A percentile compares a stretch with the other conserved stretches of the same genome.
phyloP scores from a whole-genome alignment of 176 grass and related monocot species.

The Puccinellia tenuiflora region DNA sequence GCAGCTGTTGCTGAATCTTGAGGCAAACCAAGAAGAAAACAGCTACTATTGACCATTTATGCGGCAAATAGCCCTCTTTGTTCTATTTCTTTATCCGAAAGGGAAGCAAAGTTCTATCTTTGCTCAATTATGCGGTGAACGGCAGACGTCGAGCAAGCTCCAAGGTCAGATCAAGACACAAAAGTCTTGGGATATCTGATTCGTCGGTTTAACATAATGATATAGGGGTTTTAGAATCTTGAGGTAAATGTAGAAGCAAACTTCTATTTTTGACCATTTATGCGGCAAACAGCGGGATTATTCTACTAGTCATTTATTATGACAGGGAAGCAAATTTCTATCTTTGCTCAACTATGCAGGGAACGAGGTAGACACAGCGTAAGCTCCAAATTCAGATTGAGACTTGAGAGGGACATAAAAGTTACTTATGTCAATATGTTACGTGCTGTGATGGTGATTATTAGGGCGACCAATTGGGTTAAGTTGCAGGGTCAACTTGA shows the following conservation, averaged over 20 bases:
- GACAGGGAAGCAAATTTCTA: constrained; percentile 22
- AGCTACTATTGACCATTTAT: constrained; percentile 24
- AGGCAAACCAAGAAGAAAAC: constrained; percentile 27
- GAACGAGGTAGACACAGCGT: background rate
- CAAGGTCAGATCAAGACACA: constrained; percentile 9
- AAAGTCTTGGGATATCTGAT: background rate
- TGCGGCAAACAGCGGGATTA: background rate
- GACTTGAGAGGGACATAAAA: constrained; percentile 14
- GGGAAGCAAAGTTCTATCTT: constrained; percentile 29
- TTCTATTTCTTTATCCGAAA: background rate
- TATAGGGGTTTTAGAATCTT: constrained; percentile 12
- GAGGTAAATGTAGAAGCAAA: constrained; percentile 20
- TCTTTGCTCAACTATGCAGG: constrained; percentile 27
- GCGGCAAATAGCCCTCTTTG: background rate
- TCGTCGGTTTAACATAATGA: background rate
- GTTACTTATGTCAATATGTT: background rate
- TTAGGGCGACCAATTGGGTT: constrained; percentile 7
- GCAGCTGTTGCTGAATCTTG: constrained; percentile 18
- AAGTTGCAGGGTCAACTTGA: constrained; percentile 15
- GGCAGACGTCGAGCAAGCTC: background rate
- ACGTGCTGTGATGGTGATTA: background rate
- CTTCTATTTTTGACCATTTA: constrained; percentile 20
- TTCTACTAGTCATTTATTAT: background rate
- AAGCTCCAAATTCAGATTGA: constrained; percentile 15
- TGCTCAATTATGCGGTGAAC: constrained; percentile 37